Base-by-base conservation (phyloP, 1,284 basidiomycete species). In the Leccinum angustisporum region DNA sequence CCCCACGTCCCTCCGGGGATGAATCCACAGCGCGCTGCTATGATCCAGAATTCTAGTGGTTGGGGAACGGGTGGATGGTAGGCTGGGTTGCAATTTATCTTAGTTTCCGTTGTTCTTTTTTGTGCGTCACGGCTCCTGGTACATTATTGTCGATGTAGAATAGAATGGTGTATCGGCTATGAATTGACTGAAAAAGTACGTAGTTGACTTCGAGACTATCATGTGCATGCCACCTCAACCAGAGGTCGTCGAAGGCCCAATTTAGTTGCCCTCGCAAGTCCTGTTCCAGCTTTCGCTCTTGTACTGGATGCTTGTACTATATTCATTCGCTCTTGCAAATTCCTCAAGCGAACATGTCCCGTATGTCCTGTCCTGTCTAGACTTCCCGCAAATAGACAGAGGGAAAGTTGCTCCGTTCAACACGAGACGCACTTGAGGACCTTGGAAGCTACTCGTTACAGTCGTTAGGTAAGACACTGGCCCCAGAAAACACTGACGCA, bases 11-110 rank as follows among this genome's bases (percentile, higher is more conserved):
- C 84, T 54, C 78, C 81, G 5, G 84, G 85, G 31, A 83, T 88
- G 78, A 87, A 90, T 67, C 85, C 86, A 54, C 79, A 80, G 55
- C 83, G 87, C 48, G 83, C 86, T 38, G 83, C 84, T 7, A 80
- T 87, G 80, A 80, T 88, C 60, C 85, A 86, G 68, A 76, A 78
- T 54, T 67, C 69, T 3, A 70, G 68, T 11, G 69, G 75, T 52
- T 80, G 80, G 77, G 76, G 73, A 46, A 52, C 67, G 25, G 65
- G 72, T 10, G 72, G 76, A 5, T 76, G 72, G 62, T 80, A 75
- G 66, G 69, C 34, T n/a, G 58, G n/a, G 5, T 16, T 38, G 63
- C 67, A 52, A 57, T 66, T 54, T 65, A 51, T 67, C 38, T 59
- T 63, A n/a, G 21, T 25, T 48, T 65, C 58, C 36, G n/a, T 57